Base-by-base conservation (phyloP, 192 early-diverging fungal genomes). In the Coemansia aciculifera region DNA sequence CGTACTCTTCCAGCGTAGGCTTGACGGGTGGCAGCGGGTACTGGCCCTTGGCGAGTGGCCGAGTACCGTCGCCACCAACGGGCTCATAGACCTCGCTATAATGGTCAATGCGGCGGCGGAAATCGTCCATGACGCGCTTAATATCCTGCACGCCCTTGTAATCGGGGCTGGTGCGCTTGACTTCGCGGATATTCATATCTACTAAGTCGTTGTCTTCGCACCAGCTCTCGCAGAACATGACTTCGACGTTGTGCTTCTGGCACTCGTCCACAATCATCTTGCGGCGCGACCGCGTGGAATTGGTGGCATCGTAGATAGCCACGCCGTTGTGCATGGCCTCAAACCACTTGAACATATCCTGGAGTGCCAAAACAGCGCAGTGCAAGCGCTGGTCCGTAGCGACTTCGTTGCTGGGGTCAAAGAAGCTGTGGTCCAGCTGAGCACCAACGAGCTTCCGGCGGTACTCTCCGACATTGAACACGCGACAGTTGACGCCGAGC, bases 381-480 rank as follows among this genome's bases (percentile, higher is more conserved):
- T 93, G 85, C 23, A 87, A 86, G 43, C 97, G 90, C 66, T 87
- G 86, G 48, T 86, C 83, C 62, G 87, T 88, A 15, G 87, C 89
- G 7, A 60, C 59, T 38, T 78, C 66, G 75, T 99, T 93, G 63
- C 68, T 67, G 21, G 97, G 94, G 66, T 98, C 95, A 81, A 98
- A 99, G 78, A 97, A 97, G 36, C 87, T 86, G 74, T 96, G 93
- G 60, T 84, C 79, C 63, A 90, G 84, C 64, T 87, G 77, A 10
- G 95, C 93, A 37, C 97, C 95, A 60, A 90, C 88, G 6, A 93
- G 78, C 66, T 94, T 89, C 46, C 97, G 87, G n/a, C 96, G 91
- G 83, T 99, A 99, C 77, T 98, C 93, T 54, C 95, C 98, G 36
- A 99, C 97, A 69, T 98, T 98, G 85, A 98, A 99, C 38, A 98